Conservation (phyloP, 2,329 filamentous ascomycete genomes). For the Dryadomyces quercivorus region DNA sequence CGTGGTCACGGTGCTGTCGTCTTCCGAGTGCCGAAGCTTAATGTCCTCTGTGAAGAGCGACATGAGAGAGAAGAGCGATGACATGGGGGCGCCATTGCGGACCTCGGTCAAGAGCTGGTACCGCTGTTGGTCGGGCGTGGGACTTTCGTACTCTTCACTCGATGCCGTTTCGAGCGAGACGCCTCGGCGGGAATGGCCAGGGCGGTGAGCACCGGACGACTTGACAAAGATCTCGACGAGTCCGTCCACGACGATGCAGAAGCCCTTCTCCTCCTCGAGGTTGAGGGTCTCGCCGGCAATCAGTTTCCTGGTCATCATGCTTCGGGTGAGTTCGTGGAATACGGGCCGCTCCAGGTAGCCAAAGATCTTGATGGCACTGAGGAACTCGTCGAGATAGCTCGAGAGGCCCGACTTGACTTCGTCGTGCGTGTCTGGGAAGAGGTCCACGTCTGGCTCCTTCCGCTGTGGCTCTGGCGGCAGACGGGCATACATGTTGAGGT, state of each 20-base stretch:
- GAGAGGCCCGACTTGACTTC: conserved; percentile 79
- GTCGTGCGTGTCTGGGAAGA: conserved; percentile 89
- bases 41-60: conserved; percentile 95
- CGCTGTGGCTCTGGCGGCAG: conserved; percentile 88
- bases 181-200: conserved; percentile 24
- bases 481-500: conserved; percentile 92
- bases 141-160: conserved; percentile 27
- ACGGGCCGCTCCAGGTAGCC: conserved; percentile 93
- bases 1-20: conserved; percentile 30
- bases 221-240: conserved; percentile 97
- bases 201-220: conserved; percentile 39
- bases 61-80: conserved; percentile 92
- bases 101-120: conserved; percentile 96
- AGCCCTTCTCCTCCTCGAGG: conserved; percentile 94
- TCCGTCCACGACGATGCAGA: conserved; percentile 93
- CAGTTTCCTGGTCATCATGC: conserved; percentile 95
- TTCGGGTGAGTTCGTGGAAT: conserved; percentile 92
- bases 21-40: conserved; percentile 60
- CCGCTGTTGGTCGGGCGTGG: conserved; percentile 57
- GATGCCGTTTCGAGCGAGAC: conserved; percentile 30
- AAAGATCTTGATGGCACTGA: conserved; percentile 98
- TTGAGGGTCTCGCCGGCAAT: conserved; percentile 93
- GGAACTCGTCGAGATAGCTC: conserved; percentile 96
- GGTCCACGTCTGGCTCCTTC: conserved; percentile 88
- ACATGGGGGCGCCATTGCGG: conserved; percentile 96